Conservation (phyloP, 2,329 filamentous ascomycete genomes). For the Microthyrium microscopicum region DNA sequence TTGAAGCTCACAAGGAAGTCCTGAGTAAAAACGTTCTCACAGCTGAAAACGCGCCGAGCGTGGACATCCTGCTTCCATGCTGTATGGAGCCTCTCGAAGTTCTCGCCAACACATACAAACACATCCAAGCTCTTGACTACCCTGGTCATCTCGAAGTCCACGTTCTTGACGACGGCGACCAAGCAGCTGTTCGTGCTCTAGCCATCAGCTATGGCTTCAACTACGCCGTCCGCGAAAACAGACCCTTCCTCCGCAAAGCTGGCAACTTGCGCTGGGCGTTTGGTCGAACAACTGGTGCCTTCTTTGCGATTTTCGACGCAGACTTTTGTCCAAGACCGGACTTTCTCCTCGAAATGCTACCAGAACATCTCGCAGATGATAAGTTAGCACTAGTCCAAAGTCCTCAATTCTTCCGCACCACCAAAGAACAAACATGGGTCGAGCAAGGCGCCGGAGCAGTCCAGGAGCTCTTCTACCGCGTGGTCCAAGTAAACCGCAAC, state of each 20-base stretch:
- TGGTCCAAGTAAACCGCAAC: constrained; percentile 26
- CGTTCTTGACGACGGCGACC: constrained; percentile 25
- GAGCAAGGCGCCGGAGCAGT: constrained; percentile 27
- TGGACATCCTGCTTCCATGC: constrained; percentile 27
- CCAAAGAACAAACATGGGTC: constrained; percentile 25
- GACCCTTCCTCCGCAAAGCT: constrained; percentile 26
- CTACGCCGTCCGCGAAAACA: constrained; percentile 26
- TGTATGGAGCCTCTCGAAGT: constrained; percentile 27
- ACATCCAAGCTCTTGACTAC: constrained; percentile 21
- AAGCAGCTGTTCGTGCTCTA: constrained; percentile 16
- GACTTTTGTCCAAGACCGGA: constrained; percentile 28
- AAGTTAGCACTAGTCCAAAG: constrained; percentile 26
- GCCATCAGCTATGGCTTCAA: constrained; percentile 21
- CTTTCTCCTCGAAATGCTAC: constrained; percentile 23
- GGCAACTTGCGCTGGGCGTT: constrained; percentile 28
- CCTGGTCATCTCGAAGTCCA: constrained; percentile 20
- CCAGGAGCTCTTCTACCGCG: constrained; percentile 27
- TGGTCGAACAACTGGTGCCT: constrained; percentile 22
- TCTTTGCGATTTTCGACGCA: constrained; percentile 27
- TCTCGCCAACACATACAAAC: constrained; percentile 22
- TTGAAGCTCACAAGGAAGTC: constrained; percentile 17
- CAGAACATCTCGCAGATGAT: constrained; percentile 22
- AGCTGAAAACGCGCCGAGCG: constrained; percentile 19
- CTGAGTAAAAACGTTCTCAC: constrained; percentile 18
- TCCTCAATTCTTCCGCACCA: constrained; percentile 26